A percentile compares a stretch with the other conserved stretches of the same genome.
Evolutionary conservation across 2,329 filamentous ascomycete genomes (phyloP).

Genomic region (Alternaria rosae): DNA sequence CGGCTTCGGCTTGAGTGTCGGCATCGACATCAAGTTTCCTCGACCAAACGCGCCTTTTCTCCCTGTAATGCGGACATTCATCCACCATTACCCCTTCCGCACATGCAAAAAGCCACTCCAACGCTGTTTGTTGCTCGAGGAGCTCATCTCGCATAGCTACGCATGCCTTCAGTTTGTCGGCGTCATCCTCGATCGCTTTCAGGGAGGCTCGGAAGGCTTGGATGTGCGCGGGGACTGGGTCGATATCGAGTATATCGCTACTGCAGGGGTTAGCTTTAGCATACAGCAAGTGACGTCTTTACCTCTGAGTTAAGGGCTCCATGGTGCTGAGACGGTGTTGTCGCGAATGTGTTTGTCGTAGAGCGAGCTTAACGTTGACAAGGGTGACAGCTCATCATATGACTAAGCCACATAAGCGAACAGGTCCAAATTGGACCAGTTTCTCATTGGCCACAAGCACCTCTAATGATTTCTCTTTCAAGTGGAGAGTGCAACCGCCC

Average conservation of each 20-base stretch:
- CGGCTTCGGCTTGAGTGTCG: too few species aligned
- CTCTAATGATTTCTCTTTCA: conserved; percentile 1
- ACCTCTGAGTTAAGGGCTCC: neutral
- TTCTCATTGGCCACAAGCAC: conserved; percentile 4
- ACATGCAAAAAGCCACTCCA: conserved; percentile 9
- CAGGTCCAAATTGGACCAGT: conserved; percentile 1
- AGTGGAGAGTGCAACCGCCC: conserved; percentile 1
- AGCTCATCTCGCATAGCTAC: conserved; percentile 7
- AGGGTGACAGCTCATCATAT: neutral
- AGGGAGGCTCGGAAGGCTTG: conserved; percentile 7
- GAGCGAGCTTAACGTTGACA: too few species aligned
- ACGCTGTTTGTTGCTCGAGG: conserved; percentile 4
- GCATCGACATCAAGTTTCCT: neutral
- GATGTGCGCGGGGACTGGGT: neutral
- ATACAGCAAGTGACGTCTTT: neutral
- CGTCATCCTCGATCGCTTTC: conserved; percentile 1
- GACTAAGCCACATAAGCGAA: conserved; percentile 4
- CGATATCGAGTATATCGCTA: neutral
- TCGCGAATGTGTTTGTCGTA: too few species aligned
- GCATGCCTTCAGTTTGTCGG: conserved; percentile 10
- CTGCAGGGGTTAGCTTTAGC: neutral
- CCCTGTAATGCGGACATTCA: conserved; percentile 4
- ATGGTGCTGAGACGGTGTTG: too few species aligned
- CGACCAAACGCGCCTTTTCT: too few species aligned
- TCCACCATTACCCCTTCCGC: conserved; percentile 6